These are phyloP conservation scores for Ampelomyces quisqualis DNA, from an alignment of 2,329 filamentous ascomycete species.

Conservation along the genomic window DNA sequence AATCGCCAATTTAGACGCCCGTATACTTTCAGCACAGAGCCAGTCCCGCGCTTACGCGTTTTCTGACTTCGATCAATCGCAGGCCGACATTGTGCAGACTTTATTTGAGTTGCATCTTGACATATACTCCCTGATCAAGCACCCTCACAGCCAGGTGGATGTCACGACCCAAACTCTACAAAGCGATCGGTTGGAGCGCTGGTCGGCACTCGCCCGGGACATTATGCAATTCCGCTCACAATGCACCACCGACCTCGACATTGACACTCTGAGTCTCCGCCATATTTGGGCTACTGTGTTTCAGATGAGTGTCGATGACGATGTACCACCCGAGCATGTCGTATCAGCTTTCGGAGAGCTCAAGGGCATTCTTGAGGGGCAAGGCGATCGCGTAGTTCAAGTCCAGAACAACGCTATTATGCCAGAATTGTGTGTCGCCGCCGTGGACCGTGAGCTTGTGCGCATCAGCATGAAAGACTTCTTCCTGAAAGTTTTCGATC, in stretches of 20 bases:
- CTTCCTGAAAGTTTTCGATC: conserved; percentile 84
- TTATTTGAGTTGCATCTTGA: conserved; percentile 69
- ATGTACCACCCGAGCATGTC: conserved; percentile 60
- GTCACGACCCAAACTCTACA: conserved; percentile 54
- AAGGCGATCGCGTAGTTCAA: conserved; percentile 55
- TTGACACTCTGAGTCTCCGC: conserved; percentile 55
- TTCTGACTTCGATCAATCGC: conserved; percentile 36
- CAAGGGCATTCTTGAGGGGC: conserved; percentile 53
- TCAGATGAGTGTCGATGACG: conserved; percentile 58
- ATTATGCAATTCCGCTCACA: conserved; percentile 48
- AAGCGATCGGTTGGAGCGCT: conserved; percentile 60
- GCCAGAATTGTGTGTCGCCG: conserved; percentile 78
- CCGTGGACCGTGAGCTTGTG: conserved; percentile 86
- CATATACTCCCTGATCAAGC: conserved; percentile 63
- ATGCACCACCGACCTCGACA: conserved; percentile 19
- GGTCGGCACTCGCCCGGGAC: conserved; percentile 60
- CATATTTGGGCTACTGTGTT: conserved; percentile 68
- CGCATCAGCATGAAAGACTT: conserved; percentile 96
- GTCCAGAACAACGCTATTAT: conserved; percentile 86
- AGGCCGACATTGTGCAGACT: conserved; percentile 58
- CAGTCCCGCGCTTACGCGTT: conserved; percentile 20
- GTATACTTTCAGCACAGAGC: conserved; percentile 25
- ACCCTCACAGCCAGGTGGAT: conserved; percentile 59
- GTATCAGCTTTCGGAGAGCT: conserved; percentile 64
- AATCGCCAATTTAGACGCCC: conserved; percentile 29